Conservation (phyloP, 192 early-diverging fungal species). For the Umbelopsis sp. region DNA sequence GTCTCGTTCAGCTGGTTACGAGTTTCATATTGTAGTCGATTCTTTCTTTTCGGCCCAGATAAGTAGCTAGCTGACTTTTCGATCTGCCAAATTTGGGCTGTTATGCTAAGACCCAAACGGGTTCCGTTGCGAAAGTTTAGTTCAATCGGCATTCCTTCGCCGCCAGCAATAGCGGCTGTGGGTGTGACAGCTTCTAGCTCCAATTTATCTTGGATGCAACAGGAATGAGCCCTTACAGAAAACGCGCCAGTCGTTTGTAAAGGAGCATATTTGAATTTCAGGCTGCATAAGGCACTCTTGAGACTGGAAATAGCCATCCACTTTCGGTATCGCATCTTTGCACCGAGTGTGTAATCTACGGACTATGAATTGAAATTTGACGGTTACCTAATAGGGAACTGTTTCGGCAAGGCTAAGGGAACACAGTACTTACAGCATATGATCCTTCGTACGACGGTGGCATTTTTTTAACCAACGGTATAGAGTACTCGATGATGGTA, state of each 20-base stretch:
- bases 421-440: conserved; percentile 1
- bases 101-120: neutral
- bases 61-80: neutral
- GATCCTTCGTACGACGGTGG: conserved; percentile 21
- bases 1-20: neutral
- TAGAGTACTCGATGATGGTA: conserved; percentile 16
- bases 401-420: too few species aligned
- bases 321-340: neutral
- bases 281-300: neutral
- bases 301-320: neutral
- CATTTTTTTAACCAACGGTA: conserved; percentile 3
- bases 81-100: conserved; percentile 1
- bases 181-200: neutral
- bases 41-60: neutral
- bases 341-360: neutral
- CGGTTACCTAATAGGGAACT: neutral
- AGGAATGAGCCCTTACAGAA: neutral
- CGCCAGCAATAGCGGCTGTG: neutral
- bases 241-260: neutral
- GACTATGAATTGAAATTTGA: neutral
- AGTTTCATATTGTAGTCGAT: conserved; percentile 17
- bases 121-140: neutral
- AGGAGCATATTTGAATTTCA: neutral
- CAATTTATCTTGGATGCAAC: neutral
- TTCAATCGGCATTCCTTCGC: neutral